Conservation (phyloP, 163 green algal genomes). For the Coccomyxa subellipsoidea region DNA sequence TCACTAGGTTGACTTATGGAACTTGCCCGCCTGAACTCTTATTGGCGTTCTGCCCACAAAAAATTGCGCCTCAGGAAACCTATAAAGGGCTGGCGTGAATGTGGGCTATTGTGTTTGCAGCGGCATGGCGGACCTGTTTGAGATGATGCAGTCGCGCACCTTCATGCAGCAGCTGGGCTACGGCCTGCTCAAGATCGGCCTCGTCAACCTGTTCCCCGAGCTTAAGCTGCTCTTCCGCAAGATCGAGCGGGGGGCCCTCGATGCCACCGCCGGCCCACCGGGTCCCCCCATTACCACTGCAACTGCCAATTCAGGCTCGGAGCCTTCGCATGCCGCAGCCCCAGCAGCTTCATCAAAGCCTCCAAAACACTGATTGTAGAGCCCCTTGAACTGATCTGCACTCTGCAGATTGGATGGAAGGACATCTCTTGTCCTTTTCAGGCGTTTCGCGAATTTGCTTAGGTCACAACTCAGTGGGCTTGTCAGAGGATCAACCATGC, state of each 20-base stretch:
- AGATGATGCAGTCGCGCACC: slow-evolving; percentile 64
- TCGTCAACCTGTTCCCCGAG: slow-evolving; percentile 71
- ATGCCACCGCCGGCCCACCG: neutral
- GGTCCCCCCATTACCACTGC: neutral
- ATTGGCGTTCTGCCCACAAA: no score
- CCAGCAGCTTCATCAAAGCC: no score
- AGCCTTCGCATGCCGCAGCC: neutral
- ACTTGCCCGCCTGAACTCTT: no score
- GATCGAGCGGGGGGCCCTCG: slow-evolving; percentile 26
- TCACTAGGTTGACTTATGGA: no score
- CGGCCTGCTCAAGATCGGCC: slow-evolving; percentile 48
- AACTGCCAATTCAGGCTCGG: neutral
- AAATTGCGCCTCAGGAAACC: no score
- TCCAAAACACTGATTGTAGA: neutral
- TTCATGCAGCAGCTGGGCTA: slow-evolving; percentile 74
- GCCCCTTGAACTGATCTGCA: no score
- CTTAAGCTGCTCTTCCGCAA: slow-evolving; percentile 44
- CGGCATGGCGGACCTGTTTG: slow-evolving; percentile 62
- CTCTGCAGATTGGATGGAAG: no score
- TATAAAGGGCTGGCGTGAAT: no score
- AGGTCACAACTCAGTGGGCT: no score
- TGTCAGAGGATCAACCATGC: no score
- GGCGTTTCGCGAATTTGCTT: no score
- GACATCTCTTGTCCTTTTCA: no score
- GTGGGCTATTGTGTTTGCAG: slow-evolving; percentile 25